Evolutionary conservation across 2,329 filamentous ascomycete genomes (phyloP), one percentile per base, ranked within the genome.

Genomic region (Daldinia sp.): DNA sequence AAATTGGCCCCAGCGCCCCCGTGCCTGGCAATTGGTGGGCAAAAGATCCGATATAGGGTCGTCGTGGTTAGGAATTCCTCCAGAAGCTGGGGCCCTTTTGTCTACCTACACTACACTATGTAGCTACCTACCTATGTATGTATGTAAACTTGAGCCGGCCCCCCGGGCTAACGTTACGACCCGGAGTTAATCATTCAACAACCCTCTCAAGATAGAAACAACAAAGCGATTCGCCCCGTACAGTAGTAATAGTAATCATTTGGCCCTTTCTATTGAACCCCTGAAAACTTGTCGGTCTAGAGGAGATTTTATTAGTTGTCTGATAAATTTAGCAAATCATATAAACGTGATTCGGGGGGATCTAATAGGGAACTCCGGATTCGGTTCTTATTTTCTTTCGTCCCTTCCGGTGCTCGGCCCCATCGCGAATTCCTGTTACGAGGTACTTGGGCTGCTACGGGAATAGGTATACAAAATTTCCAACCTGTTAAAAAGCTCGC

Each of bases 251-350:
- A 75, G 73, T 76, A 75, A 75, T 75, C 71, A 51, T 58, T 58
- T 50, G 67, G 67, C 65, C 68, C 71, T 71, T 54, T 60, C 63
- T 63, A 51, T 67, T 56, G 56, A 65, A 59, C 60, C 67, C 56
- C 64, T 65, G 65, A 59, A 33, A 33, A 26, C 37, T 59, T 46
- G 54, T 68, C 65, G 41, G 56, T 57, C 62, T 73, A 50, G 55
- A 65, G 58, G 42, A 30, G 23, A 41, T 41, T 39, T 28, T n/a
- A 9, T 28, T 65, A 64, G 33, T 9, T 35, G 7, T 35, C 9
- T 65, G 69, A 70, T 67, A 75, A 71, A 72, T 66, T 71, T 71
- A 73, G 66, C 66, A 73, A 68, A 68, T 63, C 58, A 60, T 71
- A 39, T 71, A 41, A 63, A 65, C 15, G 26, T 59, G 12, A 42